A percentile compares a stretch with the other conserved stretches of the same genome.
Conservation (phyloP, 1,284 basidiomycete species). For the Caloboletus firmus region DNA sequence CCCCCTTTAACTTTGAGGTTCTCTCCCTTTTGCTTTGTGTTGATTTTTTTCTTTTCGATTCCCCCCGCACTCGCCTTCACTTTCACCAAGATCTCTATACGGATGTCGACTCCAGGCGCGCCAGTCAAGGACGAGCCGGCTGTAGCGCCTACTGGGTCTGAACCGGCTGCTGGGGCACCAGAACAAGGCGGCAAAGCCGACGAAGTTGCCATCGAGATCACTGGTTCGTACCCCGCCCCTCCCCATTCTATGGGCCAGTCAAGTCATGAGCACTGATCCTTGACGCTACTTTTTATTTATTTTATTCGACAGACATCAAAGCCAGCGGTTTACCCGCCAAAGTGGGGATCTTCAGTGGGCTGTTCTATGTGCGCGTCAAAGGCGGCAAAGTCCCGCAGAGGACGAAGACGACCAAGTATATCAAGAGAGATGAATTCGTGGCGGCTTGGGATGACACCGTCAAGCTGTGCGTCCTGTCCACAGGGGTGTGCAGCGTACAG, state of each 20-base stretch:
- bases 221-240: conserved; percentile 20
- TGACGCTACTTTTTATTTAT: neutral
- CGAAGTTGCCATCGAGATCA: conserved; percentile 32
- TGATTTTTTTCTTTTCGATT: neutral
- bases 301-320: conserved; percentile 26
- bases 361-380: conserved; percentile 32
- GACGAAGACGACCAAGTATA: conserved; percentile 31
- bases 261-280: no score
- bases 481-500: neutral
- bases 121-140: conserved; percentile 3
- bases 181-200: conserved; percentile 5
- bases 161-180: neutral
- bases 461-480: conserved; percentile 22
- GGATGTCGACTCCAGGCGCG: conserved; percentile 18
- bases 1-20: neutral
- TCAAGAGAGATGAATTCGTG: conserved; percentile 29
- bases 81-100: neutral
- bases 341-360: conserved; percentile 29
- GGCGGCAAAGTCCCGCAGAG: conserved; percentile 28
- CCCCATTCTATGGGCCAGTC: neutral
- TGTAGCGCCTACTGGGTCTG: neutral
- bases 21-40: neutral
- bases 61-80: neutral
- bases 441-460: conserved; percentile 29
- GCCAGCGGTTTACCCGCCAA: conserved; percentile 35